Conservation (phyloP, 2,329 filamentous ascomycete genomes). For the Phaeophleospora eucalypticola region DNA sequence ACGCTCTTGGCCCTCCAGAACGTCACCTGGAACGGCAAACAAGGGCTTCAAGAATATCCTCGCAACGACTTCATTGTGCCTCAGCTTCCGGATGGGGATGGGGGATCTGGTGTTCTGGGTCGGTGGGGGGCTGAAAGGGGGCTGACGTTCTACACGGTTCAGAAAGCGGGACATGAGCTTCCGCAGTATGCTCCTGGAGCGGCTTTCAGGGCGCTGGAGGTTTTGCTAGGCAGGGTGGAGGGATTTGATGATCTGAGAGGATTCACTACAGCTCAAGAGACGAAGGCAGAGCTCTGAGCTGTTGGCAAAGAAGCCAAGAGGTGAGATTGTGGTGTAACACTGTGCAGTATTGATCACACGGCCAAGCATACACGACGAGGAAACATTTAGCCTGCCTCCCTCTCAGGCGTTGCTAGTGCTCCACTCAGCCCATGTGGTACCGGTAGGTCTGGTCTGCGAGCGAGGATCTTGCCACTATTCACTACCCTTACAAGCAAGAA, state of each 20-base stretch:
- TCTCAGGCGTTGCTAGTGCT: too few species aligned
- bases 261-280: too few species aligned
- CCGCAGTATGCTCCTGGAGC: slow-evolving; percentile 41
- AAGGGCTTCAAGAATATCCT: slow-evolving; percentile 27
- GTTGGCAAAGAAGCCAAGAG: too few species aligned
- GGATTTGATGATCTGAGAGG: slow-evolving; percentile 1
- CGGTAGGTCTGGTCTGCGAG: too few species aligned
- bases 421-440: too few species aligned
- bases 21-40: slow-evolving; percentile 30
- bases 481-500: too few species aligned
- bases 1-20: slow-evolving; percentile 29
- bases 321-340: too few species aligned
- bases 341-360: too few species aligned
- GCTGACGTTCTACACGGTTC: slow-evolving; percentile 26
- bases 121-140: slow-evolving; percentile 24
- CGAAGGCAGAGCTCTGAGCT: too few species aligned
- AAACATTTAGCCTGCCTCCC: too few species aligned
- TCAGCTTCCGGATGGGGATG: slow-evolving; percentile 8
- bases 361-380: too few species aligned
- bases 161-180: slow-evolving; percentile 28
- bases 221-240: slow-evolving; percentile 40
- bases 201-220: slow-evolving; percentile 41
- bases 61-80: slow-evolving; percentile 24
- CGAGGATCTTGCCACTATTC: too few species aligned
- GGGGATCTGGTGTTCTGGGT: slow-evolving; percentile 10